Base-by-base conservation (phyloP, 345 rosid species). In the Raphanus sativus region DNA sequence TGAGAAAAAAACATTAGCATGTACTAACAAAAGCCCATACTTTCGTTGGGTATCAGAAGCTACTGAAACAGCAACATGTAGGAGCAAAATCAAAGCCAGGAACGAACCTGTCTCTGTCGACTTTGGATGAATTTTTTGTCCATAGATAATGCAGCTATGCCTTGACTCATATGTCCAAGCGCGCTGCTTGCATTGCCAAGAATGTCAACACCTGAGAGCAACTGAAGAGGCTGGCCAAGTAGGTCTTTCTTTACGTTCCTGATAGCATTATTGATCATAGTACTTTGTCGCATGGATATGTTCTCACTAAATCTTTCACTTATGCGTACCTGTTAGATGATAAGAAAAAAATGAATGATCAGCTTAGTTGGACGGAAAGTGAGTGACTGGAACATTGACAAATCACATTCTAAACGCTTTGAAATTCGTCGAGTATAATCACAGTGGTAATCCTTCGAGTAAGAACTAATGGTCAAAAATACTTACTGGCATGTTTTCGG, bases 121-220 rank as follows among this genome's bases (percentile, higher is more conserved):
- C 96, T 82, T 84, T 96, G 99, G 74, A 93, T 96, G 85, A 93
- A 91, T 78, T 89, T 93, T 79, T 93, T 91, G 81, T 93, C 99
- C 99, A 96, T 93, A 67, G 98, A 96, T 68, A 93, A 83, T 76
- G 97, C 97, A 86, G 99, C 99, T 54, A 90, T 90, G 60, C 99
- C 97, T 90, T 93, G 92, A 87, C 99, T 93, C 99, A 93, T 93
- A 85, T 91, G 95, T 45, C 98, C 99, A 78, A 91, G 98, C 1
- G 99, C 99, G 70, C 98, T 96, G 84, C 99, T 96, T 69, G 99
- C 99, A 72, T 93, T 96, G 65, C 99, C 97, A 87, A 96, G 83
- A 85, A 91, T 91, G 81, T 96, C 99, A 79, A 96, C 89, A 77
- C 99, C 96, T 36, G 93, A 93, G 24, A 96, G 98, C 81, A 96